Evolutionary conservation across 345 rosid species (phyloP), one percentile per base, ranked within the genome.

Genomic region (Mallotus nudiflorus): DNA sequence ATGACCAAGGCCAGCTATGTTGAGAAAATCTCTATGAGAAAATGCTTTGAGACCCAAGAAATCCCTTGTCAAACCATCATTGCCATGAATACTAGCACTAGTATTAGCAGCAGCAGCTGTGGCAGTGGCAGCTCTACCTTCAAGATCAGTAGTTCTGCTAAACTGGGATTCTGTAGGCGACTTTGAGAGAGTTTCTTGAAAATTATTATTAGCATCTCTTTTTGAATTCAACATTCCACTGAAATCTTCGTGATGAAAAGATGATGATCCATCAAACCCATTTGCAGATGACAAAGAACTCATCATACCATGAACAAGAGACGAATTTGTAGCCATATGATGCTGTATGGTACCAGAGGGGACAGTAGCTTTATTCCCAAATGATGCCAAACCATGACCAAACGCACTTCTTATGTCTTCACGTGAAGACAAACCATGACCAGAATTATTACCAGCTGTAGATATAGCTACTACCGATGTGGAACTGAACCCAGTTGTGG

Each of bases 31-130:
- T 48, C 66, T 75, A 12, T 65, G 79, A 19, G 90, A 72, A 70
- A 80, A 76, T 28, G 78, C 79, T 56, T 75, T 75, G 9, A 86
- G 81, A 55, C 90, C 86, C 85, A 86, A 78, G 86, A 86, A 86
- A 77, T 86, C 90, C 75, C 87, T 78, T 8, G 90, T 84, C 75
- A 82, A 68, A 15, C 75, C 74, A 40, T 80, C 81, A 25, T 77
- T 66, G 15, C 68, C 65, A 25, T 35, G 56, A 20, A 67, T 22
- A 44, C 16, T 33, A 40, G 9, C 22, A 55, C 33, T 8, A 13
- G 29, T 45, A 44, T 28, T 55, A 45, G 65, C 9, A 22, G 60
- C 55, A 9, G 11, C 0, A 27, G 59, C 31, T 29, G 22, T 31
- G 3, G 64, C 62, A 18, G 22, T 57, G 69, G 66, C 37, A 33